These are phyloP conservation scores for Rhizophagus clarus DNA, from an alignment of 192 early-diverging fungal species.

Conservation along the genomic window DNA sequence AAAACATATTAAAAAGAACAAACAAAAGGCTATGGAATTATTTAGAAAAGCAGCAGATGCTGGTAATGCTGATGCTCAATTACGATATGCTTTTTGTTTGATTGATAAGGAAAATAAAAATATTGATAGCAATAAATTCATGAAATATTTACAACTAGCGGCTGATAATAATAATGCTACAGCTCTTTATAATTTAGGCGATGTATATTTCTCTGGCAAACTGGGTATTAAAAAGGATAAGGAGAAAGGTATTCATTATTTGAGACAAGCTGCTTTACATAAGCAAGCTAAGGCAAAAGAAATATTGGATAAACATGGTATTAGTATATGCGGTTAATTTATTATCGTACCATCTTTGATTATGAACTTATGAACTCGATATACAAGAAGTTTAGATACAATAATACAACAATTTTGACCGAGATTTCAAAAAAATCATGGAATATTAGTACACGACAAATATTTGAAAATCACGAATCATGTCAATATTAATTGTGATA, in stretches of 20 bases:
- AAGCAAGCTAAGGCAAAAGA: background rate
- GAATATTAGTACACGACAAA: too few species aligned
- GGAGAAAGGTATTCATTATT: background rate
- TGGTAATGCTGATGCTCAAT: slow-evolving; percentile 24
- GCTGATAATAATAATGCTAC: background rate
- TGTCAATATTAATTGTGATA: too few species aligned
- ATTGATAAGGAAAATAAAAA: background rate
- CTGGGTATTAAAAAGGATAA: background rate
- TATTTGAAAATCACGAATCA: too few species aligned
- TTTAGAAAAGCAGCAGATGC: slow-evolving; percentile 16
- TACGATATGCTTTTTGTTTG: slow-evolving; percentile 16
- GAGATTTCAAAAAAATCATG: too few species aligned
- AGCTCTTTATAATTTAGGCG: background rate
- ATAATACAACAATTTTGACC: too few species aligned
- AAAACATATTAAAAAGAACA: background rate
- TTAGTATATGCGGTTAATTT: background rate
- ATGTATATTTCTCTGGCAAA: slow-evolving; percentile 2
- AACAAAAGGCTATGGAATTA: background rate
- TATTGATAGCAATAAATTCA: background rate
- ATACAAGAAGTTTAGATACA: too few species aligned
- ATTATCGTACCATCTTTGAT: too few species aligned
- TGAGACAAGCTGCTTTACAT: background rate
- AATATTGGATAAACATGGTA: slow-evolving; percentile 40
- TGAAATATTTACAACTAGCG: background rate
- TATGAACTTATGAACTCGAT: too few species aligned